Evolutionary conservation across 805 yeast species (phyloP).

Genomic region (Kuraishia molischiana): DNA sequence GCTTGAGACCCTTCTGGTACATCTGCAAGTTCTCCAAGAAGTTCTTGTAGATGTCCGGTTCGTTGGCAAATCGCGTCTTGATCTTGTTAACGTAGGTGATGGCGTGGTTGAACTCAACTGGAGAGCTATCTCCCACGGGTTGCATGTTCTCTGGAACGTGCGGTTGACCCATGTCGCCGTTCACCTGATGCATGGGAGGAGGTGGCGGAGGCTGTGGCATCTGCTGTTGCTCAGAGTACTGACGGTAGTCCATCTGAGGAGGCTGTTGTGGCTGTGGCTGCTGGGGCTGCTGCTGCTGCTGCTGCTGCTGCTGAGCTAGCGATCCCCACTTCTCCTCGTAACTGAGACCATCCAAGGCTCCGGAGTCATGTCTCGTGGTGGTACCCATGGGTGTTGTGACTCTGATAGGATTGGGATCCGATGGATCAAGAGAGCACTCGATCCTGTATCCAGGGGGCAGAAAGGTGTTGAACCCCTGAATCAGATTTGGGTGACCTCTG

Average conservation of each 20-base stretch:
- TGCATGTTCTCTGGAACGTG: slow-evolving; percentile 4
- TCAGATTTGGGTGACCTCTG: slow-evolving; percentile 86
- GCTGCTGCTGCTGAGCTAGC: slow-evolving; percentile 7
- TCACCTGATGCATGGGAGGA: slow-evolving; percentile 9
- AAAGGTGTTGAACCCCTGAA: slow-evolving; percentile 96
- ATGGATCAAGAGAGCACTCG: slow-evolving; percentile 81
- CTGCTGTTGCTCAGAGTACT: slow-evolving; percentile 5
- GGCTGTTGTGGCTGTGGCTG: slow-evolving; percentile 19
- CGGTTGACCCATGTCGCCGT: slow-evolving; percentile 4
- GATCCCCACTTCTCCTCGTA: slow-evolving; percentile 9
- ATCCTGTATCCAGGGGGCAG: slow-evolving; percentile 94
- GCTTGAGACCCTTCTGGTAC: slow-evolving; percentile 92
- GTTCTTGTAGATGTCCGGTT: slow-evolving; percentile 92
- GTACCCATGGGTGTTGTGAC: slow-evolving; percentile 96
- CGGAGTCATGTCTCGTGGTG: slow-evolving; percentile 56
- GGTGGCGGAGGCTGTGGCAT: slow-evolving; percentile 15
- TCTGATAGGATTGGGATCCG: slow-evolving; percentile 84
- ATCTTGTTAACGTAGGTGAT: slow-evolving; percentile 93
- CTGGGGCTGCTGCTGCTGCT: slow-evolving; percentile 17
- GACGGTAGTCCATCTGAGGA: slow-evolving; percentile 7
- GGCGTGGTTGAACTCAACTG: slow-evolving; percentile 95
- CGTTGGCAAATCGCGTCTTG: slow-evolving; percentile 84
- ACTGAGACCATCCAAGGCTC: slow-evolving; percentile 11
- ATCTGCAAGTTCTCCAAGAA: slow-evolving; percentile 93
- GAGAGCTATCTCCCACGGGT: slow-evolving; percentile 29